Evolutionary conservation across 2,329 filamentous ascomycete species (phyloP).

Genomic region (Lachnellula occidentalis): DNA sequence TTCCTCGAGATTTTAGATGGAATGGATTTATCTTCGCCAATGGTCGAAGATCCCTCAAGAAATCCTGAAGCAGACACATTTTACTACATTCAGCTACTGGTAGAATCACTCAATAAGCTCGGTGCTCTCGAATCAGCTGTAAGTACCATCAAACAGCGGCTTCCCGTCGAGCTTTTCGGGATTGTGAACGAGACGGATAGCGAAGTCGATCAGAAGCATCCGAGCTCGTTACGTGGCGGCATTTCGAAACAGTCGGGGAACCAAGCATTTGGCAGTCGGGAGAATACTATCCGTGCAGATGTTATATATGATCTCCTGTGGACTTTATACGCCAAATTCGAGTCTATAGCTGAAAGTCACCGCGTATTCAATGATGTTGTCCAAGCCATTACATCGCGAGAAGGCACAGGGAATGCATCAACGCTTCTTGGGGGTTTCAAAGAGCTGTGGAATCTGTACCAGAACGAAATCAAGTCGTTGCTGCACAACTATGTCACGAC

Average conservation of each 20-base stretch:
- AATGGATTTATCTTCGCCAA: conserved; percentile 53
- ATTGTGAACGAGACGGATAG: conserved; percentile 93
- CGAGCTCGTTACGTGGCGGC: conserved; percentile 63
- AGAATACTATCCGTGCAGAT: conserved; percentile 72
- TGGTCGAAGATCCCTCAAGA: conserved; percentile 82
- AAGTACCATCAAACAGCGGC: conserved; percentile 82
- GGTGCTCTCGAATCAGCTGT: conserved; percentile 80
- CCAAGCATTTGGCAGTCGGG: conserved; percentile 59
- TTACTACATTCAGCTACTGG: conserved; percentile 79
- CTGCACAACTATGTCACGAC: conserved; percentile 95
- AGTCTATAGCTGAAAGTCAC: conserved; percentile 93
- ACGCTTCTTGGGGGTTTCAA: conserved; percentile 83
- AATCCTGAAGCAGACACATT: conserved; percentile 97
- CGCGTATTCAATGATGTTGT: conserved; percentile 91
- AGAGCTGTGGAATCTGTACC: conserved; percentile 95
- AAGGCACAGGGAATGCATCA: conserved; percentile 58
- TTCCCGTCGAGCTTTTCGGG: conserved; percentile 88
- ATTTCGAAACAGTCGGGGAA: conserved; percentile 47
- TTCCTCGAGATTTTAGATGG: conserved; percentile 56
- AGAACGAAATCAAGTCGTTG: conserved; percentile 92
- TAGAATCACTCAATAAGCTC: conserved; percentile 87
- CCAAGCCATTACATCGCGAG: conserved; percentile 75
- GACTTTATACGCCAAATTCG: conserved; percentile 93
- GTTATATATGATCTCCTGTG: conserved; percentile 88
- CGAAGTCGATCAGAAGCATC: conserved; percentile 88